These are phyloP conservation scores for Suillus subaureus DNA, from an alignment of 768 basidiomycete species.

Conservation along the genomic window DNA sequence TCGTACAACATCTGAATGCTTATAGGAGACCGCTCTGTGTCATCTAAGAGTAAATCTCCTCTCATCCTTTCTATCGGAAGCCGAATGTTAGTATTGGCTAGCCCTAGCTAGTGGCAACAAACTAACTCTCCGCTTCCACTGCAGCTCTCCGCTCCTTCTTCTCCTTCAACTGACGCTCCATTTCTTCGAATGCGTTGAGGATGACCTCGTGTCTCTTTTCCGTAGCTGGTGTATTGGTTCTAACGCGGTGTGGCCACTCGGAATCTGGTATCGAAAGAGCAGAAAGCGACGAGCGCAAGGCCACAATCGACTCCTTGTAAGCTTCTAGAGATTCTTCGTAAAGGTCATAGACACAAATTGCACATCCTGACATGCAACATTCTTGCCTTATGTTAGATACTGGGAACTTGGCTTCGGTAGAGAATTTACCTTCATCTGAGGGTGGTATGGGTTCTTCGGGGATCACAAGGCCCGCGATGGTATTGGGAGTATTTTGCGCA, in stretches of 20 bases:
- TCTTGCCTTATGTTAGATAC: slow-evolving; percentile 45
- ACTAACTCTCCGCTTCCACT: slow-evolving; percentile 39
- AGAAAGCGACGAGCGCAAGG: slow-evolving; percentile 53
- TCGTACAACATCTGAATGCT: slow-evolving; percentile 40
- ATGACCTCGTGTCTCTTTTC: slow-evolving; percentile 36
- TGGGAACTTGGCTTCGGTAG: not conserved
- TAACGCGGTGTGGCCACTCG: slow-evolving; percentile 68
- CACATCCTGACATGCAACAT: slow-evolving; percentile 95
- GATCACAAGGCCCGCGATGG: slow-evolving; percentile 38
- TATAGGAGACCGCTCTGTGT: slow-evolving; percentile 18
- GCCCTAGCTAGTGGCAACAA: slow-evolving; percentile 28
- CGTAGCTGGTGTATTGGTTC: slow-evolving; percentile 15
- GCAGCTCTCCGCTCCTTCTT: slow-evolving; percentile 40
- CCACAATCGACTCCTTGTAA: slow-evolving; percentile 58
- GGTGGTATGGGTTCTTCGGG: slow-evolving; percentile 66
- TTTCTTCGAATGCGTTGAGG: slow-evolving; percentile 71
- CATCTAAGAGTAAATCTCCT: slow-evolving; percentile 20
- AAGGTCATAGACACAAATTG: slow-evolving; percentile 88
- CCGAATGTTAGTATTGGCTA: slow-evolving; percentile 16
- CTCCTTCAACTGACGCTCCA: slow-evolving; percentile 58
- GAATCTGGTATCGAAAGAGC: slow-evolving; percentile 50
- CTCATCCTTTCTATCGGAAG: slow-evolving; percentile 19
- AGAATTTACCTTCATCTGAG: slow-evolving; percentile 60
- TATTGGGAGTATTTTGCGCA: slow-evolving; percentile 7
- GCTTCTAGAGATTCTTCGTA: slow-evolving; percentile 72